Evolutionary conservation across 2,329 filamentous ascomycete species (phyloP).

Genomic region (Aspergillus sp.): DNA sequence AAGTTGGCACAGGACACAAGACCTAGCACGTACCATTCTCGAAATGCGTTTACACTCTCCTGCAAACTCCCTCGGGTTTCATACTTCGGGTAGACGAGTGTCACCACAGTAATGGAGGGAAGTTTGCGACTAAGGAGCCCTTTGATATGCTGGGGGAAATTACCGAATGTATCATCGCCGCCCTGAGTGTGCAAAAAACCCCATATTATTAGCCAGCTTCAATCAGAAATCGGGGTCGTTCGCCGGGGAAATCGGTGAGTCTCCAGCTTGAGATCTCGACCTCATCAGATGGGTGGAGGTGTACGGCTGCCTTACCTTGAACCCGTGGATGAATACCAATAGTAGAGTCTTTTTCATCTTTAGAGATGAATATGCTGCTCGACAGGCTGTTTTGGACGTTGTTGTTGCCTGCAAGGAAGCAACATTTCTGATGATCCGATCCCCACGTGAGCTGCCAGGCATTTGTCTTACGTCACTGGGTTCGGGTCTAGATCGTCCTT

Average conservation of each 20-base stretch:
- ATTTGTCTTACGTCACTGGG: neutral
- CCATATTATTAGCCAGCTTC: neutral
- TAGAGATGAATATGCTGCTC: neutral
- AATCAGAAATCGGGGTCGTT: neutral
- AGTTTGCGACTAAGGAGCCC: conserved; percentile 44
- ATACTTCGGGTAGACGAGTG: conserved; percentile 50
- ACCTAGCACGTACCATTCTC: conserved; percentile 45
- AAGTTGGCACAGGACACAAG: neutral
- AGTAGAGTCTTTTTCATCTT: conserved; percentile 48
- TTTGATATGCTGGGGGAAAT: conserved; percentile 47
- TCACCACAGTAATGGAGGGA: conserved; percentile 42
- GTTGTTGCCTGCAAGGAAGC: neutral
- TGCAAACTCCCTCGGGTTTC: conserved; percentile 50
- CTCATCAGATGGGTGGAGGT: neutral
- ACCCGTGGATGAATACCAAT: conserved; percentile 51
- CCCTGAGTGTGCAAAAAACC: conserved; percentile 33
- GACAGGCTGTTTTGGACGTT: neutral
- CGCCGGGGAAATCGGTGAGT: neutral
- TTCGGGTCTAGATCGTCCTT: no score
- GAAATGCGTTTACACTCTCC: conserved; percentile 46
- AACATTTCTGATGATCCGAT: neutral
- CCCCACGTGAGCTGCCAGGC: neutral
- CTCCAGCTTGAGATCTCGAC: neutral
- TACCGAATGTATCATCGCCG: conserved; percentile 49
- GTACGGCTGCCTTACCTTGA: conserved; percentile 40